Conservation (phyloP, 495 filamentous ascomycete species). For the Trichoderma reesei region DNA sequence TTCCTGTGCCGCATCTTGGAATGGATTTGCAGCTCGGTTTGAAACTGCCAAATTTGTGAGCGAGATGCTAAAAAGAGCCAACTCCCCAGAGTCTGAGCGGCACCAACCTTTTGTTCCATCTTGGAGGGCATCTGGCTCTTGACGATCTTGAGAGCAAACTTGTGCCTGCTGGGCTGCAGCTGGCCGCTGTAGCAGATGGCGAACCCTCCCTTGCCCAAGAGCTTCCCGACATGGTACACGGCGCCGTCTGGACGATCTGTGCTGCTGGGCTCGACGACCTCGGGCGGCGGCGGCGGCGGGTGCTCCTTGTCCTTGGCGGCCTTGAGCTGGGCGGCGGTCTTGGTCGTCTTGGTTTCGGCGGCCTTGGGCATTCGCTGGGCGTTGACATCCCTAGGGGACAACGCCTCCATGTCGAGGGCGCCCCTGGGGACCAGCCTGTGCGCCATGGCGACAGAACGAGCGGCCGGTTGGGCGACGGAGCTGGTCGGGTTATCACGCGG, state of each 20-base stretch:
- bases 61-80: neutral
- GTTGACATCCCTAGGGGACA: slow-evolving; percentile 65
- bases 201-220: slow-evolving; percentile 89
- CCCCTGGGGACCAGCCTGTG: slow-evolving; percentile 27
- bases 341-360: slow-evolving; percentile 46
- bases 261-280: slow-evolving; percentile 63
- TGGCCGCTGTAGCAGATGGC: slow-evolving; percentile 81
- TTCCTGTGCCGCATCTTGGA: slow-evolving; percentile 92
- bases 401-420: slow-evolving; percentile 49
- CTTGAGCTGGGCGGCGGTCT: slow-evolving; percentile 45
- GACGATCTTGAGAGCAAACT: slow-evolving; percentile 84
- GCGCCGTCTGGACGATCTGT: slow-evolving; percentile 55
- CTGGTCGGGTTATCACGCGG: neutral
- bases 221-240: slow-evolving; percentile 70
- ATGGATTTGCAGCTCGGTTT: slow-evolving; percentile 94
- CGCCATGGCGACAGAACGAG: slow-evolving; percentile 8
- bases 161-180: slow-evolving; percentile 50
- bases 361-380: slow-evolving; percentile 33
- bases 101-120: slow-evolving; percentile 72
- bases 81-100: neutral
- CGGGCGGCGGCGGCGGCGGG: slow-evolving; percentile 64
- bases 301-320: slow-evolving; percentile 55
- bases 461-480: neutral
- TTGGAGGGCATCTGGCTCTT: slow-evolving; percentile 77
- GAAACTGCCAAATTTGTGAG: slow-evolving; percentile 59